A percentile compares a stretch with the other conserved stretches of the same genome.
Evolutionary conservation across 495 filamentous ascomycete genomes (phyloP).

Genomic region (Tuber microsphaerosporum): DNA sequence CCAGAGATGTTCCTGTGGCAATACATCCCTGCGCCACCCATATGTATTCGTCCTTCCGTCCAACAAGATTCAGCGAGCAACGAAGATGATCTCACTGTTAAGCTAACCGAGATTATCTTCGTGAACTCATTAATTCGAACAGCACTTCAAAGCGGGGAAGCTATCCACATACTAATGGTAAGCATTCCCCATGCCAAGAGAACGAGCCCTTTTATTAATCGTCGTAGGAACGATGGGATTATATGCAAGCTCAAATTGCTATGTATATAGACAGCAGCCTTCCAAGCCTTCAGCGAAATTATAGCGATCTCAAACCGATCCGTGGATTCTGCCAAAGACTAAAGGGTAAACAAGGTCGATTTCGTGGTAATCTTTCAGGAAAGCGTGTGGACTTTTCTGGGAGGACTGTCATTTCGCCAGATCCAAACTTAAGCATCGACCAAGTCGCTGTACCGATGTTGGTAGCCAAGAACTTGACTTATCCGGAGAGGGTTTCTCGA

Average conservation of each 20-base stretch:
- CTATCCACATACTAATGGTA: slow-evolving; percentile 75
- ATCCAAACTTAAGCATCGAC: slow-evolving; percentile 88
- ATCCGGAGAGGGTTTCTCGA: slow-evolving; percentile 75
- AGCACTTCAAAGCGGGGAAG: slow-evolving; percentile 69
- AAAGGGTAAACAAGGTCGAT: slow-evolving; percentile 95
- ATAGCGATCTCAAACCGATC: slow-evolving; percentile 55
- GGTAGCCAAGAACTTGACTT: slow-evolving; percentile 90
- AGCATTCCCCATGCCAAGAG: neutral
- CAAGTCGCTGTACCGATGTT: slow-evolving; percentile 84
- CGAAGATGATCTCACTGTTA: slow-evolving; percentile 93
- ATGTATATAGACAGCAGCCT: slow-evolving; percentile 97
- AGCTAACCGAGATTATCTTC: slow-evolving; percentile 85
- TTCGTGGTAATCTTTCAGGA: slow-evolving; percentile 90
- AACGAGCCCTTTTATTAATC: neutral
- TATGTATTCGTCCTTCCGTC: slow-evolving; percentile 89
- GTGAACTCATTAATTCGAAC: slow-evolving; percentile 76
- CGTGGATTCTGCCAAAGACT: slow-evolving; percentile 89
- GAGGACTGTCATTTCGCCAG: slow-evolving; percentile 92
- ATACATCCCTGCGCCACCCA: slow-evolving; percentile 84
- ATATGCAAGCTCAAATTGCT: slow-evolving; percentile 83
- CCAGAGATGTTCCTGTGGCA: slow-evolving; percentile 99
- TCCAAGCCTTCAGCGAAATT: slow-evolving; percentile 71
- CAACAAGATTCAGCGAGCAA: slow-evolving; percentile 83
- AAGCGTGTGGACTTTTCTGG: slow-evolving; percentile 99
- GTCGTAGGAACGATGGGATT: slow-evolving; percentile 80